Evolutionary conservation across 345 rosid genomes (phyloP).

Genomic region (Lepidium sativum): DNA sequence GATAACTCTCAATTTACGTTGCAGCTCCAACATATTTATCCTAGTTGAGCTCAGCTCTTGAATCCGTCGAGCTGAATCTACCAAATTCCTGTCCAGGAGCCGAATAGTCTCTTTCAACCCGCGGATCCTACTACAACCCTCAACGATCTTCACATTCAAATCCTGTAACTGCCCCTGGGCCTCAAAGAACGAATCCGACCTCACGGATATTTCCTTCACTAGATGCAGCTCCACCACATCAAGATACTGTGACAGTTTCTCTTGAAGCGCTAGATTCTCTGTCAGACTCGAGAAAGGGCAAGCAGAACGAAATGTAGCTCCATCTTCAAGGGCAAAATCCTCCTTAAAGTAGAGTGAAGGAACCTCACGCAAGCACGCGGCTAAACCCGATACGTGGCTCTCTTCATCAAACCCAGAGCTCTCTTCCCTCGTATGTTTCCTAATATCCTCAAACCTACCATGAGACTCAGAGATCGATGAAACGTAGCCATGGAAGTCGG

Average conservation of each 20-base stretch:
- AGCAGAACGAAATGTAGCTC: constrained; percentile 85
- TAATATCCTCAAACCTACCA: constrained; percentile 74
- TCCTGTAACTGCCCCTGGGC: constrained; percentile 96
- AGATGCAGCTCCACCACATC: constrained; percentile 94
- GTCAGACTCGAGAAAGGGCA: constrained; percentile 60
- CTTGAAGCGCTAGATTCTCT: constrained; percentile 71
- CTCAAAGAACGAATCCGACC: constrained; percentile 90
- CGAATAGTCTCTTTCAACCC: constrained; percentile 79
- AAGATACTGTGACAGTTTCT: constrained; percentile 83
- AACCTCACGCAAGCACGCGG: constrained; percentile 84
- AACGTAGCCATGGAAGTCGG: constrained; percentile 64
- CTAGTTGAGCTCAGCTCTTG: constrained; percentile 66
- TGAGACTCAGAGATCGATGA: constrained; percentile 64
- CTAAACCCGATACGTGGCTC: constrained; percentile 75
- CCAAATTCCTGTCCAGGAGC: constrained; percentile 76
- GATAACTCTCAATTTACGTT: constrained; percentile 70
- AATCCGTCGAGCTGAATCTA: constrained; percentile 72
- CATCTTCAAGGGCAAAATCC: constrained; percentile 85
- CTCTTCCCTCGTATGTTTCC: constrained; percentile 53
- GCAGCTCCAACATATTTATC: constrained; percentile 65
- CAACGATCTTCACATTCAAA: constrained; percentile 77
- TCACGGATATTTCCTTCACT: constrained; percentile 94
- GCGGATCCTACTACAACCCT: constrained; percentile 75
- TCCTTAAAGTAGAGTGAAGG: constrained; percentile 89
- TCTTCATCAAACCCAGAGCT: constrained; percentile 37